A percentile compares a stretch with the other conserved stretches of the same genome.
phyloP scores from a whole-genome alignment of 768 basidiomycete species.

The Termitomyces sp. region DNA sequence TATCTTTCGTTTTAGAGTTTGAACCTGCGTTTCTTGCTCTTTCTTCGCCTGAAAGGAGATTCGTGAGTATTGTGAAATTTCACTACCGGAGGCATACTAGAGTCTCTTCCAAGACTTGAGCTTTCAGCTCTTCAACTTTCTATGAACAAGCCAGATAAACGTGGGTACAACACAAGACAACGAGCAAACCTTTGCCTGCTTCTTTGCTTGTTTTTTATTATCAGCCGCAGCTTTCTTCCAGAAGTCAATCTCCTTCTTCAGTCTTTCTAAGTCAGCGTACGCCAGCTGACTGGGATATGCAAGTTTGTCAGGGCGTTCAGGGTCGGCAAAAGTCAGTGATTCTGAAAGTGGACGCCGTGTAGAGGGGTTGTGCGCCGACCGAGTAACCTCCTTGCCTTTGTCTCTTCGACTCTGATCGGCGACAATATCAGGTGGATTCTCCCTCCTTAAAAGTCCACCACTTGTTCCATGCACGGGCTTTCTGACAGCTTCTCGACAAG shows the following conservation, averaged over 20 bases:
- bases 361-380: conserved; percentile 1
- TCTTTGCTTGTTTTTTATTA: conserved; percentile 44
- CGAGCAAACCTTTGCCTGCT: conserved; percentile 50
- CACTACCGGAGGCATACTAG: conserved; percentile 22
- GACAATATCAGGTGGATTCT: not conserved
- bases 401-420: conserved; percentile 12
- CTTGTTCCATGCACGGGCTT: not conserved
- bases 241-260: conserved; percentile 53
- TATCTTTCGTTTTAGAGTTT: conserved; percentile 38
- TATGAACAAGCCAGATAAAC: conserved; percentile 14
- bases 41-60: conserved; percentile 30
- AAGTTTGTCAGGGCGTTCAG: conserved; percentile 12
- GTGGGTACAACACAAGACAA: conserved; percentile 2
- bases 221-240: conserved; percentile 46
- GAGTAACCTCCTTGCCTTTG: conserved; percentile 18
- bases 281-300: conserved; percentile 30
- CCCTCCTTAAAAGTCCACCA: not conserved
- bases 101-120: conserved; percentile 31
- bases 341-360: conserved; percentile 11
- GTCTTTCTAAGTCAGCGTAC: conserved; percentile 42
- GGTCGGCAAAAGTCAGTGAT: not conserved
- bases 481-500: not conserved
- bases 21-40: conserved; percentile 39
- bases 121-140: conserved; percentile 50
- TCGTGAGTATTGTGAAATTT: not conserved